Percentiles rank a stretch among this genome's conserved stretches.
These are phyloP conservation scores for Clohesyomyces aquaticus DNA, from an alignment of 495 filamentous ascomycete genomes.

Conservation along the genomic window DNA sequence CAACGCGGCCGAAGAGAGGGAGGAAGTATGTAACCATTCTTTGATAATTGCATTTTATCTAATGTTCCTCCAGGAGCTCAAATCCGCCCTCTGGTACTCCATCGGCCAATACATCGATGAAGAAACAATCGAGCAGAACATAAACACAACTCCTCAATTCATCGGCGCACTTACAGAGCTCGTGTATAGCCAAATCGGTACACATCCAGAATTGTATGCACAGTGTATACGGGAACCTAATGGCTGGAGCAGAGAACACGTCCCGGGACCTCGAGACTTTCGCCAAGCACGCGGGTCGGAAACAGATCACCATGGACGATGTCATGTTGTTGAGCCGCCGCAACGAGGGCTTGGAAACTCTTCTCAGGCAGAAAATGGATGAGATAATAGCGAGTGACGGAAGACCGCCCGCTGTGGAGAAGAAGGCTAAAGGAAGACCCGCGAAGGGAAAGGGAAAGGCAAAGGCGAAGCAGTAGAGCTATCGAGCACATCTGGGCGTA, in stretches of 20 bases:
- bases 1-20: slow-evolving; percentile 20
- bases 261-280: slow-evolving; percentile 57
- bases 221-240: background rate
- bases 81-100: slow-evolving; percentile 90
- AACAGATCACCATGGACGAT: slow-evolving; percentile 79
- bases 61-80: slow-evolving; percentile 67
- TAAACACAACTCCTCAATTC: slow-evolving; percentile 93
- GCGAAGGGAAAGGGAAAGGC: slow-evolving; percentile 29
- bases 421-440: slow-evolving; percentile 18
- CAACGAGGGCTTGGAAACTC: slow-evolving; percentile 72
- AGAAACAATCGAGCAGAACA: slow-evolving; percentile 71
- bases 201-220: slow-evolving; percentile 19
- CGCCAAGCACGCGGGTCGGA: slow-evolving; percentile 83
- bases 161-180: slow-evolving; percentile 90
- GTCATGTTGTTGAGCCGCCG: slow-evolving; percentile 83
- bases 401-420: background rate
- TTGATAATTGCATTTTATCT: slow-evolving; percentile 7
- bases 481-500: background rate
- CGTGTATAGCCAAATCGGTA: slow-evolving; percentile 89
- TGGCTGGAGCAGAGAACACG: slow-evolving; percentile 22
- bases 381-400: slow-evolving; percentile 39
- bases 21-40: slow-evolving; percentile 27
- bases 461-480: slow-evolving; percentile 28
- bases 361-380: slow-evolving; percentile 42
- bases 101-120: slow-evolving; percentile 90